These are phyloP conservation scores for Volvox reticuliferus DNA, from an alignment of 139 green algal species.

Conservation along the genomic window DNA sequence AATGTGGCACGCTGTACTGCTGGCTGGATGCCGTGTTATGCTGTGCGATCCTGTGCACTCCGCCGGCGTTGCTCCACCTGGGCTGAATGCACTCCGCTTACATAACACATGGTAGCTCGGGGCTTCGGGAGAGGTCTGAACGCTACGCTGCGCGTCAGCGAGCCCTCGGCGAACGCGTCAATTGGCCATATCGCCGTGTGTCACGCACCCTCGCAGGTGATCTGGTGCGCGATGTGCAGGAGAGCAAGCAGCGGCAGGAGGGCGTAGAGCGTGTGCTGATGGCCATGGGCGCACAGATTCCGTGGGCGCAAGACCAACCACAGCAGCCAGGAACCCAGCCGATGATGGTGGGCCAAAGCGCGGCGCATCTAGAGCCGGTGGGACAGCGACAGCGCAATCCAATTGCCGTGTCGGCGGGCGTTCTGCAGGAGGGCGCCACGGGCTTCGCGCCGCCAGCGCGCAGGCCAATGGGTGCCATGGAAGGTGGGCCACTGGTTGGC, in stretches of 20 bases:
- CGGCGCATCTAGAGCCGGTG: background rate
- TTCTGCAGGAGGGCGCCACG: background rate
- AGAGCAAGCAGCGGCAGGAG: background rate
- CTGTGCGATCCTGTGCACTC: too few species aligned
- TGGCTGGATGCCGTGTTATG: too few species aligned
- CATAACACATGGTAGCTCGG: too few species aligned
- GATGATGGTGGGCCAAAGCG: background rate
- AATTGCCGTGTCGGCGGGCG: background rate
- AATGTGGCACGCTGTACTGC: too few species aligned
- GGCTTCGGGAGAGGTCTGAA: too few species aligned
- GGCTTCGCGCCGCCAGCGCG: slow-evolving; percentile 1
- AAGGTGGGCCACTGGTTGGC: background rate
- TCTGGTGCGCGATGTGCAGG: slow-evolving; percentile 8
- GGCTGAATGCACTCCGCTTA: too few species aligned
- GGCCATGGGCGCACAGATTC: slow-evolving; percentile 16
- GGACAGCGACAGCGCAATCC: slow-evolving; percentile 25
- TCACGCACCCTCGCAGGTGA: background rate
- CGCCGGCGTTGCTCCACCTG: too few species aligned
- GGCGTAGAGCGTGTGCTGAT: slow-evolving; percentile 11
- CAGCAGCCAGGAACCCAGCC: background rate
- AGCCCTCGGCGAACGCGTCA: too few species aligned
- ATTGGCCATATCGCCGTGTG: too few species aligned
- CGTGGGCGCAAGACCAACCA: slow-evolving; percentile 6
- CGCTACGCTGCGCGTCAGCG: too few species aligned
- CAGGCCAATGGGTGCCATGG: background rate